Percentiles rank a stretch among this genome's conserved stretches.
These are phyloP conservation scores for Hymenoscyphus occultus DNA, from an alignment of 2,329 filamentous ascomycete species.

Conservation along the genomic window DNA sequence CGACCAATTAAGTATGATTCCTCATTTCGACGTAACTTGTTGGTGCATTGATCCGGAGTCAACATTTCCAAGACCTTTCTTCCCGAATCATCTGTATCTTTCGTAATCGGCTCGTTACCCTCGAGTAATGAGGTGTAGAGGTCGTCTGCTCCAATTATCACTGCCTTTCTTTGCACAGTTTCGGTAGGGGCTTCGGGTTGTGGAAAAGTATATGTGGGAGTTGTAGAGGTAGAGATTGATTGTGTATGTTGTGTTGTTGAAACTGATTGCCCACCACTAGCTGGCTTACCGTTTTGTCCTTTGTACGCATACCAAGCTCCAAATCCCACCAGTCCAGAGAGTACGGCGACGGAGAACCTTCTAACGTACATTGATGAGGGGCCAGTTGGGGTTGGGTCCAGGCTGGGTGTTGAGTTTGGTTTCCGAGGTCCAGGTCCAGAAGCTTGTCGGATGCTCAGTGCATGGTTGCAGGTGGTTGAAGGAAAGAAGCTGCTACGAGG, in stretches of 20 bases:
- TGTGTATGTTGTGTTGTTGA: slow-evolving; percentile 24
- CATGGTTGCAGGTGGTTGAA: slow-evolving; percentile 39
- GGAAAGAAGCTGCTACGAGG: slow-evolving; percentile 42
- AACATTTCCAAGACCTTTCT: slow-evolving; percentile 92
- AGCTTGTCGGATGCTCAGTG: slow-evolving; percentile 44
- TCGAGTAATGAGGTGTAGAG: slow-evolving; percentile 85
- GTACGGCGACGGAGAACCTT: slow-evolving; percentile 62
- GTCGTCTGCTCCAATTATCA: slow-evolving; percentile 87
- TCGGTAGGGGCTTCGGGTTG: slow-evolving; percentile 29
- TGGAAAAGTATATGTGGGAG: slow-evolving; percentile 25
- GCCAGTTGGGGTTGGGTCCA: slow-evolving; percentile 18
- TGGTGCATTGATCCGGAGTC: slow-evolving; percentile 87
- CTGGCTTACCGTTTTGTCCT: slow-evolving; percentile 31
- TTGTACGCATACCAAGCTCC: slow-evolving; percentile 75
- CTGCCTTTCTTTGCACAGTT: slow-evolving; percentile 60
- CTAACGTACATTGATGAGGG: slow-evolving; percentile 70
- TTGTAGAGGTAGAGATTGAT: slow-evolving; percentile 30
- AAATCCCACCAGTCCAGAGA: slow-evolving; percentile 67
- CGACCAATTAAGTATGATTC: slow-evolving; percentile 88
- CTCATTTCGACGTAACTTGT: slow-evolving; percentile 84
- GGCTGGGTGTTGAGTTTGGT: slow-evolving; percentile 31
- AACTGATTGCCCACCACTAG: slow-evolving; percentile 6
- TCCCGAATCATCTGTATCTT: slow-evolving; percentile 80
- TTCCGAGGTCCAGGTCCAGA: slow-evolving; percentile 33
- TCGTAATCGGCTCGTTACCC: slow-evolving; percentile 82